phyloP scores from a whole-genome alignment of 257 asterid species.

The Echium plantagineum region DNA sequence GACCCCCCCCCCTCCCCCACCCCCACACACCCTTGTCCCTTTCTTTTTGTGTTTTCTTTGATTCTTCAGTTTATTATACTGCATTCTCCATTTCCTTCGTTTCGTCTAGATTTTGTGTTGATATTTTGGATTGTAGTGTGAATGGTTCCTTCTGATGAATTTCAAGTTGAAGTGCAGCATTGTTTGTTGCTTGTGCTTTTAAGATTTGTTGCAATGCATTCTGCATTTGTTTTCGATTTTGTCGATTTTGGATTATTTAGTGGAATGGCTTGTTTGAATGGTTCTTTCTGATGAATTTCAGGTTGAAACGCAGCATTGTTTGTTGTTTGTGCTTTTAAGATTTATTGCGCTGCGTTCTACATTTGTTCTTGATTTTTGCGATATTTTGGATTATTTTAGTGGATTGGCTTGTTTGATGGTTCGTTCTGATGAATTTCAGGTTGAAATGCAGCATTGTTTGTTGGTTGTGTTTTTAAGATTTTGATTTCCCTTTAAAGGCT shows the following conservation, averaged over 20 bases:
- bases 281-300: constrained; percentile 24
- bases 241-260: background rate
- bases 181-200: constrained; percentile 2
- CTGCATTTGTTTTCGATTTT: background rate
- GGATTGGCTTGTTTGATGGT: constrained; percentile 15
- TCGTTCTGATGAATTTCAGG: constrained; percentile 31
- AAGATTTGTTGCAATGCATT: background rate
- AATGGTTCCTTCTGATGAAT: constrained; percentile 17
- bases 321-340: constrained; percentile 2
- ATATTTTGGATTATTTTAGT: background rate
- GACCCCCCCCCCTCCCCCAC: no score
- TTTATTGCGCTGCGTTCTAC: background rate
- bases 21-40: no score
- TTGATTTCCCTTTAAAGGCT: background rate
- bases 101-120: background rate
- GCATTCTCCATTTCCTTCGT: background rate
- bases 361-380: background rate
- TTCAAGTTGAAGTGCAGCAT: constrained; percentile 31
- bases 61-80: background rate
- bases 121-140: constrained; percentile 5
- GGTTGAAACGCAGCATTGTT: constrained; percentile 22
- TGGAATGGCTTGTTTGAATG: constrained; percentile 14
- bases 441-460: constrained; percentile 14
- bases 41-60: background rate
- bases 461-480: constrained; percentile 1